These are phyloP conservation scores for Candida sithepensis DNA, from an alignment of 805 yeast species.

Conservation along the genomic window DNA sequence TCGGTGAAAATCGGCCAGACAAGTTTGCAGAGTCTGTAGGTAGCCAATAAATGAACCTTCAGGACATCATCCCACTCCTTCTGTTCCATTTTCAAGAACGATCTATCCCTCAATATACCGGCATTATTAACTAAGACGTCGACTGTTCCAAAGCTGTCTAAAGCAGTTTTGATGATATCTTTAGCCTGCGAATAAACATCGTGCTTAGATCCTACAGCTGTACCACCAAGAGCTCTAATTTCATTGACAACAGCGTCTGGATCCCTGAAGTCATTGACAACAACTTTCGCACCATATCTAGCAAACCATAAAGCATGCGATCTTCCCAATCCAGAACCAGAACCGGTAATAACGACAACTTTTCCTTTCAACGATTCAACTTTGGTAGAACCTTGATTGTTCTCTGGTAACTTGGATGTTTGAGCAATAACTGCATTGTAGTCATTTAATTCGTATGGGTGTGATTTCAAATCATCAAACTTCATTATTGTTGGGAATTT, in stretches of 20 bases:
- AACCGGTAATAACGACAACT: conserved; percentile 91
- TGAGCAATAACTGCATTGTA: conserved; percentile 57
- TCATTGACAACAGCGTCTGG: conserved; percentile 73
- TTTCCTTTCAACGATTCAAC: conserved; percentile 67
- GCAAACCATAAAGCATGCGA: conserved; percentile 85
- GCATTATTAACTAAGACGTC: conserved; percentile 91
- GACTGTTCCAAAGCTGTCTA: conserved; percentile 73
- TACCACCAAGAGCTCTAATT: conserved; percentile 60
- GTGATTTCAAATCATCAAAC: conserved; percentile 56
- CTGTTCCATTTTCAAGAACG: conserved; percentile 80
- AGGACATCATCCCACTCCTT: conserved; percentile 79
- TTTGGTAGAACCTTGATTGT: conserved; percentile 46
- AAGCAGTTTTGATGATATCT: conserved; percentile 71
- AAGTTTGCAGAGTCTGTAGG: conserved; percentile 75
- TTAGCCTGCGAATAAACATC: conserved; percentile 77
- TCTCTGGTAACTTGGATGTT: conserved; percentile 50
- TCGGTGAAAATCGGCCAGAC: conserved; percentile 89
- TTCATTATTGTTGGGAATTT: conserved; percentile 60
- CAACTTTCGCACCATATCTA: conserved; percentile 90
- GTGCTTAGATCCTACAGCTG: conserved; percentile 79
- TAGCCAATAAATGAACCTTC: conserved; percentile 78
- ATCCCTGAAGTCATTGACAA: conserved; percentile 83
- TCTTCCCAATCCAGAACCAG: conserved; percentile 92
- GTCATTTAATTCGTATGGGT: conserved; percentile 73
- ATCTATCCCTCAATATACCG: conserved; percentile 87